Evolutionary conservation across 768 basidiomycete genomes (phyloP), one percentile per base, ranked within the genome.

Genomic region (Mrakia hoshinonis): DNA sequence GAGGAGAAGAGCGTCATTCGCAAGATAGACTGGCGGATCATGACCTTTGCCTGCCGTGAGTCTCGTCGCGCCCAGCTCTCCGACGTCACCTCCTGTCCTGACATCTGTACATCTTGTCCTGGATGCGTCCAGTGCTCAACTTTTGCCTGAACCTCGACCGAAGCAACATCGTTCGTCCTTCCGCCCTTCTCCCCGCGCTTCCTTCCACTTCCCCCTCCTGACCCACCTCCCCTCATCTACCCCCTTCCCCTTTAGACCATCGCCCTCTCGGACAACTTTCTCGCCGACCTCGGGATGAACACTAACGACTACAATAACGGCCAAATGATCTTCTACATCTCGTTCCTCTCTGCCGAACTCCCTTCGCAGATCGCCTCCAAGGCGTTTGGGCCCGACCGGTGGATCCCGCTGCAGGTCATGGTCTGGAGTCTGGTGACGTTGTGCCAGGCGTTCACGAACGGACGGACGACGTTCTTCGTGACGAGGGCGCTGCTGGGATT

Each of bases 311-410:
- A 73, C 70, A 49, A 73, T 70, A 65, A 18, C 60, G 24, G 43
- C 24, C 43, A 31, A 49, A 9, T 15, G 1, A 43, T 70, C 22
- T 76, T 76, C 62, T 76, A 76, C 67, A 46, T 73, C 36, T 73
- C 64, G 38, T 76, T 77, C 73, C 67, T 76, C 39, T 39, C 63
- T 24, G 75, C 75, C n/a, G 75, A 76, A 46, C 68, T 76, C 11
- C 76, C 75, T 24, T 73, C 75, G 12, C 12, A 63, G 29, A 58
- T 67, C 0, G 51, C 75, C 47, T 75, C 73, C 10, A 55, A 43
- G 18, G 4, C 61, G 85, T 83, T 85, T 85, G 82, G 76, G 82
- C 1, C 77, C 20, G 75, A 77, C 52, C 61, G 74, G 3, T 76
- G 75, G 76, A 73, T 77, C 48, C 76, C 76, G 1, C 70, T 75